phyloP scores from a whole-genome alignment of 768 basidiomycete genomes.

The Tremella fuciformis region DNA sequence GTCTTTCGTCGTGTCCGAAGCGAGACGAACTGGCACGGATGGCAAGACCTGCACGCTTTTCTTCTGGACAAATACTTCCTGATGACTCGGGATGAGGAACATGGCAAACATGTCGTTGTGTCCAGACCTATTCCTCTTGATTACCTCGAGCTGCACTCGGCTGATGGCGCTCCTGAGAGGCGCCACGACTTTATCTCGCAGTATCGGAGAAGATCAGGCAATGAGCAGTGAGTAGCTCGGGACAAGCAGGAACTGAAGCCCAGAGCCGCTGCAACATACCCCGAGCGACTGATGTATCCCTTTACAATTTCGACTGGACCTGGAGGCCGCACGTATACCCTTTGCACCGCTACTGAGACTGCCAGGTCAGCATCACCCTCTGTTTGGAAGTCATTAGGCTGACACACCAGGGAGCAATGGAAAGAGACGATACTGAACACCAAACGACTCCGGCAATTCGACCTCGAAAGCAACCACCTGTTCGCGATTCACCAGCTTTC shows the following conservation, averaged over 20 bases:
- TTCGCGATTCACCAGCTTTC: constrained; percentile 37
- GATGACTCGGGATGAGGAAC: constrained; percentile 42
- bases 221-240: constrained; percentile 12
- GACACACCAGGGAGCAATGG: constrained; percentile 33
- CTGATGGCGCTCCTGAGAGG: constrained; percentile 40
- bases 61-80: constrained; percentile 47
- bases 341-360: constrained; percentile 34
- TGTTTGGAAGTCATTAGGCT: not conserved
- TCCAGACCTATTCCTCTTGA: constrained; percentile 46
- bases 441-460: constrained; percentile 38
- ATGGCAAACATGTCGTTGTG: constrained; percentile 43
- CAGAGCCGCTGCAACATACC: constrained; percentile 27
- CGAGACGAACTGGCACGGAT: constrained; percentile 67
- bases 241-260: not conserved
- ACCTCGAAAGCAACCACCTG: constrained; percentile 41
- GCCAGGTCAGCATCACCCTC: constrained; percentile 19
- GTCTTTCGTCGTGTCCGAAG: constrained; percentile 63
- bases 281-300: constrained; percentile 44
- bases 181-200: constrained; percentile 32
- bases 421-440: constrained; percentile 40
- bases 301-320: constrained; percentile 35
- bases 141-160: constrained; percentile 29
- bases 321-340: constrained; percentile 35
- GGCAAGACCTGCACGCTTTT: constrained; percentile 53
- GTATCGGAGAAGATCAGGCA: constrained; percentile 8